Percentiles rank a stretch among this genome's conserved stretches.
Conservation (phyloP, 1,284 basidiomycete species). For the Naganishia cerealis region DNA sequence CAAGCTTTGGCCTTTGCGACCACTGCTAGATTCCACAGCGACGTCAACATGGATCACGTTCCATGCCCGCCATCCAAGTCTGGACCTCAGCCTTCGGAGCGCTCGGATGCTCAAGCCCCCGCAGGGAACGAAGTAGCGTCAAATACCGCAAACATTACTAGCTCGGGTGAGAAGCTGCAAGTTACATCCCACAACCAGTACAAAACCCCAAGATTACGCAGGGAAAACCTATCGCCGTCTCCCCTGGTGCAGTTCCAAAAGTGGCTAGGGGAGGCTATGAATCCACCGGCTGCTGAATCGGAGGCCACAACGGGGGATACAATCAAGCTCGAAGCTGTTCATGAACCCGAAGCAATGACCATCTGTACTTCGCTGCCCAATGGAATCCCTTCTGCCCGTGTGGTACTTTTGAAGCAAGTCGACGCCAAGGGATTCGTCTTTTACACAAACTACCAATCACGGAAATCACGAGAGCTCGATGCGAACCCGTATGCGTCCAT, state of each 20-base stretch:
- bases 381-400: constrained; percentile 79
- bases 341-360: constrained; percentile 84
- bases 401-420: constrained; percentile 88
- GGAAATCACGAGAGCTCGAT: constrained; percentile 79
- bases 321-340: constrained; percentile 55
- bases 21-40: constrained; percentile 6
- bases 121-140: constrained; percentile 9
- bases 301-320: constrained; percentile 35
- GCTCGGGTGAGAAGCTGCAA: constrained; percentile 37
- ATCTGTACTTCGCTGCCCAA: constrained; percentile 64
- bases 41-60: constrained; percentile 17
- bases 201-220: constrained; percentile 63
- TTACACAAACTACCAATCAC: constrained; percentile 92
- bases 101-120: constrained; percentile 19
- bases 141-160: constrained; percentile 3
- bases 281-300: constrained; percentile 35
- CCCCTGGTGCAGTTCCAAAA: constrained; percentile 78
- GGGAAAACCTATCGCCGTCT: constrained; percentile 63
- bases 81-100: constrained; percentile 9
- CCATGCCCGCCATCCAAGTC: constrained; percentile 7
- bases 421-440: constrained; percentile 86
- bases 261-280: constrained; percentile 73
- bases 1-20: neutral
- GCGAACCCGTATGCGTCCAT: constrained; percentile 77
- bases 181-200: constrained; percentile 77